Evolutionary conservation across 2,329 filamentous ascomycete species (phyloP).

Genomic region (Grosmannia huntii): DNA sequence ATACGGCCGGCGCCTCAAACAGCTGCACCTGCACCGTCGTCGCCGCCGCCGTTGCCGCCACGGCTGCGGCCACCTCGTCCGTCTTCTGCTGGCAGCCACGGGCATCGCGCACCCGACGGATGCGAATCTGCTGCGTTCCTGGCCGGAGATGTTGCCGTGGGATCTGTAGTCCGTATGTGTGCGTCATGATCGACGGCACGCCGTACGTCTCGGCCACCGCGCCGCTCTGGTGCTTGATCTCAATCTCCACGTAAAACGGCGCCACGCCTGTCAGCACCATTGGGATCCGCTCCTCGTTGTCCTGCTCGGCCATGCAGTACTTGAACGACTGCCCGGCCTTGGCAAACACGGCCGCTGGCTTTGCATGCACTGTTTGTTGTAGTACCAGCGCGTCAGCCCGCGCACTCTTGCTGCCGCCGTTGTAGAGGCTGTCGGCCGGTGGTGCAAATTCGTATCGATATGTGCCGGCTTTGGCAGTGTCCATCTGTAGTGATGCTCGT

Average conservation of each 20-base stretch:
- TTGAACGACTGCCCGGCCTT: constrained; percentile 90
- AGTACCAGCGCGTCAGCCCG: constrained; percentile 46
- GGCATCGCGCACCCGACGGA: constrained; percentile 79
- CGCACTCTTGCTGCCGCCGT: constrained; percentile 27
- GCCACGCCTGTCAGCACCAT: constrained; percentile 71
- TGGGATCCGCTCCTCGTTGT: constrained; percentile 75
- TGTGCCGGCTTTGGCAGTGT: constrained; percentile 68
- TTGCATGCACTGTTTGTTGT: constrained; percentile 72
- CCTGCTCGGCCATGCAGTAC: constrained; percentile 78
- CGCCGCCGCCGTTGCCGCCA: constrained; percentile 40
- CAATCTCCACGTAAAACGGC: constrained; percentile 83
- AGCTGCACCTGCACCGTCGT: constrained; percentile 74
- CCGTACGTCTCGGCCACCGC: constrained; percentile 62
- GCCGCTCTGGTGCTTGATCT: constrained; percentile 82
- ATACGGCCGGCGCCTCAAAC: constrained; percentile 84
- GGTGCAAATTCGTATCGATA: constrained; percentile 81
- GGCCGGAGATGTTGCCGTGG: constrained; percentile 74
- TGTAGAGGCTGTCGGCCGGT: constrained; percentile 77
- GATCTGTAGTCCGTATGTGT: constrained; percentile 67
- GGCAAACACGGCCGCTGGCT: constrained; percentile 68
- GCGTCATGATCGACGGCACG: constrained; percentile 65
- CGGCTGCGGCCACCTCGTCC: constrained; percentile 33
- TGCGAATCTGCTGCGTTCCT: constrained; percentile 78
- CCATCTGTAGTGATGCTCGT: constrained; percentile 69
- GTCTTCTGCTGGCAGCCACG: constrained; percentile 68